Evolutionary conservation across 2,329 filamentous ascomycete genomes (phyloP).

Genomic region (Cryphonectria naterciae): DNA sequence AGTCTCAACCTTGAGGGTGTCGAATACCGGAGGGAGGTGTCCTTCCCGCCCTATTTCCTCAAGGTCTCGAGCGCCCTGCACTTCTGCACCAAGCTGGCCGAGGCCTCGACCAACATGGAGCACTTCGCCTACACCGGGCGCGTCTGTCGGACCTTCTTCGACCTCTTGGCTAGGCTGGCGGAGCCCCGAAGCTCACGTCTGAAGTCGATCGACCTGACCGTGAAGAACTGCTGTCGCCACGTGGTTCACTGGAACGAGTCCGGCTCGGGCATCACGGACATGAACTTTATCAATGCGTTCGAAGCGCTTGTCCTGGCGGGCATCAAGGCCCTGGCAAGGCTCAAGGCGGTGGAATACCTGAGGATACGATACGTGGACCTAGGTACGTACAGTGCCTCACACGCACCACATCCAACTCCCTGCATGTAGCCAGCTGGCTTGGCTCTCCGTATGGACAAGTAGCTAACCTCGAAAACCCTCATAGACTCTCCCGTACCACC

Average conservation of each 20-base stretch:
- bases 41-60: conserved; percentile 62
- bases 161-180: conserved; percentile 54
- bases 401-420: neutral
- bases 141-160: conserved; percentile 71
- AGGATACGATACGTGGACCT: conserved; percentile 77
- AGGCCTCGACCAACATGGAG: conserved; percentile 64
- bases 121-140: conserved; percentile 74
- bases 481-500: conserved; percentile 71
- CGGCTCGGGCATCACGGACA: conserved; percentile 71
- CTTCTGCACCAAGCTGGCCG: conserved; percentile 67
- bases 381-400: conserved; percentile 53
- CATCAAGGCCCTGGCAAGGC: conserved; percentile 61
- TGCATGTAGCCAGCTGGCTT: neutral
- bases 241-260: conserved; percentile 61
- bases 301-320: conserved; percentile 69
- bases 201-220: conserved; percentile 70
- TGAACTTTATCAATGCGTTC: conserved; percentile 73
- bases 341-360: conserved; percentile 65
- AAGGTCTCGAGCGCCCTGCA: conserved; percentile 65
- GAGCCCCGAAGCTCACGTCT: conserved; percentile 56
- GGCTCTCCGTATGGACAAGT: neutral
- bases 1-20: conserved; percentile 69
- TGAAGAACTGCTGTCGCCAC: conserved; percentile 74
- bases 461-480: neutral
- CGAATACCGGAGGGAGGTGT: conserved; percentile 68